These are phyloP conservation scores for Tubosaeta brunneosetosa DNA, from an alignment of 768 basidiomycete species.

Conservation along the genomic window DNA sequence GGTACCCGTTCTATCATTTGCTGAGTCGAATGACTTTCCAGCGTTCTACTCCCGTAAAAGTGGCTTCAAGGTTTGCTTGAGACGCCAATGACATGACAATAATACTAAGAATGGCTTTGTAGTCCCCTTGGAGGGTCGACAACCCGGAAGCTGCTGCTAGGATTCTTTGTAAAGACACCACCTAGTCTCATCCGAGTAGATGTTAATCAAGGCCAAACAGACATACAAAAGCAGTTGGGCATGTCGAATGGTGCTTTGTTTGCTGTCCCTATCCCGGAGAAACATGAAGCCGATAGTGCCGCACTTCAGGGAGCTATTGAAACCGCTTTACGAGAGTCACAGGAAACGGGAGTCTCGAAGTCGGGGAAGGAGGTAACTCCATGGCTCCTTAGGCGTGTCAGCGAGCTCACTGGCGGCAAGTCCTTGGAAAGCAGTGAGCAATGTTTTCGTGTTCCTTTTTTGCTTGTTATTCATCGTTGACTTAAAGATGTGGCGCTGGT, in stretches of 20 bases:
- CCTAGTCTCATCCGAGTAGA: not conserved
- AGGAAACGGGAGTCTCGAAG: slow-evolving; percentile 70
- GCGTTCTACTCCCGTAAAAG: slow-evolving; percentile 88
- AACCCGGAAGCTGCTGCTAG: slow-evolving; percentile 64
- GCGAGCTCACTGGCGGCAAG: slow-evolving; percentile 70
- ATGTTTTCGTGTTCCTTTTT: not conserved
- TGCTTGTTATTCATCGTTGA: not conserved
- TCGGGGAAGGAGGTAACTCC: slow-evolving; percentile 92
- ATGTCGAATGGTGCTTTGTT: slow-evolving; percentile 77
- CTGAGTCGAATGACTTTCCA: slow-evolving; percentile 76
- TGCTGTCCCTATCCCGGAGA: slow-evolving; percentile 83
- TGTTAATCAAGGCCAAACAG: slow-evolving; percentile 35
- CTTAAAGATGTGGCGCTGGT: slow-evolving; percentile 78
- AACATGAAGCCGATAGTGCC: slow-evolving; percentile 63
- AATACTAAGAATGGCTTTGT: slow-evolving; percentile 1
- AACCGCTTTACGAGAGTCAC: slow-evolving; percentile 79
- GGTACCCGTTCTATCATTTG: slow-evolving; percentile 83
- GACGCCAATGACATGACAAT: not conserved
- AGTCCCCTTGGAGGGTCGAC: slow-evolving; percentile 78
- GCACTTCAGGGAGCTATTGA: slow-evolving; percentile 74
- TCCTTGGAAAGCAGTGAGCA: slow-evolving; percentile 69
- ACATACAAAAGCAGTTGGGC: slow-evolving; percentile 63
- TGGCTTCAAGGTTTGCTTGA: slow-evolving; percentile 56
- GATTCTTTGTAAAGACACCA: slow-evolving; percentile 60
- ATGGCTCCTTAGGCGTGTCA: slow-evolving; percentile 83